Evolutionary conservation across 2,329 filamentous ascomycete species (phyloP).

Genomic region (Botryotinia globosa): DNA sequence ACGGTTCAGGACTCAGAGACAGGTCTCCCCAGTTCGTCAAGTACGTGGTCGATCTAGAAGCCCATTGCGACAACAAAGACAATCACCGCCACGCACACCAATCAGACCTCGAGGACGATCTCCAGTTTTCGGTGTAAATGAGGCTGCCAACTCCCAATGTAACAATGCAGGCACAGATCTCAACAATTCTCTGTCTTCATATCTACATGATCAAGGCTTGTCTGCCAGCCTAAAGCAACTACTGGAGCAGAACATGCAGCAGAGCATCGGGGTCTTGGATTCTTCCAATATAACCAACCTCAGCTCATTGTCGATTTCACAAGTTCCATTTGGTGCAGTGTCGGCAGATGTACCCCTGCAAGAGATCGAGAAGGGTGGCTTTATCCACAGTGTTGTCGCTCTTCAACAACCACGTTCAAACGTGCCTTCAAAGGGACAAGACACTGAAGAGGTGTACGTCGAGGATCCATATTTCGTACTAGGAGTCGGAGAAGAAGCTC

Average conservation of each 20-base stretch:
- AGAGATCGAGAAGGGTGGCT: not conserved
- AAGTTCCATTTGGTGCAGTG: not conserved
- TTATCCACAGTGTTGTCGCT: not conserved
- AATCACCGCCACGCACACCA: constrained; percentile 1
- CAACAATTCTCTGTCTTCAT: not conserved
- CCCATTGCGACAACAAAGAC: constrained; percentile 10
- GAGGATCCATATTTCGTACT: constrained; percentile 32
- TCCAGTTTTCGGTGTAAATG: not conserved
- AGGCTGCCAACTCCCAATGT: not conserved
- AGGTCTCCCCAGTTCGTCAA: constrained; percentile 8
- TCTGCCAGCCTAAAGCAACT: not conserved
- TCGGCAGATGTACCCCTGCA: not conserved
- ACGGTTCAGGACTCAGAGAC: not conserved
- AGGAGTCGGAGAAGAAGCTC: constrained; percentile 25
- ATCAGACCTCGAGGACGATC: constrained; percentile 10
- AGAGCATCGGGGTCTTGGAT: not conserved
- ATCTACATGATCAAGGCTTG: not conserved
- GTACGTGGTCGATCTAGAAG: constrained; percentile 4
- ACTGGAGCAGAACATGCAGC: not conserved
- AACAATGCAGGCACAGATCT: not conserved
- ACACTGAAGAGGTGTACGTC: constrained; percentile 11
- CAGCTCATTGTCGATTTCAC: not conserved
- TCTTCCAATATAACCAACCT: not conserved
- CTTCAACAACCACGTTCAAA: not conserved
- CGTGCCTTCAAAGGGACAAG: not conserved